Base-by-base conservation (phyloP, 2,329 filamentous ascomycete species). In the Alternaria brassicicola region DNA sequence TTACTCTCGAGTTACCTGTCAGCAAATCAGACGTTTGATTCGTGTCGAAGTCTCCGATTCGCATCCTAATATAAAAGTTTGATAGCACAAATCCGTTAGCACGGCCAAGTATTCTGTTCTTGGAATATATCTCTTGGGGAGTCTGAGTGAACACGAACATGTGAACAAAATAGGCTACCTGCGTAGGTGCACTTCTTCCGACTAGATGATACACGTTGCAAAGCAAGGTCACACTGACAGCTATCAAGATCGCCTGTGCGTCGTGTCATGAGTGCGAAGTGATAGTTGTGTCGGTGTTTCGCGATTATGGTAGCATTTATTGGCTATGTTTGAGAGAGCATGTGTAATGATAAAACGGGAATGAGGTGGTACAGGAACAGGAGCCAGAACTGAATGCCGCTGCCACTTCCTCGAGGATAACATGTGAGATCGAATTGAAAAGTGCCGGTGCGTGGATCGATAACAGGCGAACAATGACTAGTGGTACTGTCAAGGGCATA, bases 101-200 rank as follows among this genome's bases (percentile, higher is more conserved):
- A 19, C 25, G 35, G 28, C 21, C 28, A 10, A 39, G 7, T 2
- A 36, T 25, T 17, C 21, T 13, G 19, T 38, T 51, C 15, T 12
- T n/a, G 21, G 9, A 21, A n/a, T 35, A 42, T 48, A 15, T 25
- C 25, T 21, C 15, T 33, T 7, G 41, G 19, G 19, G 17, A 10
- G 25, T 15, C 9, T 17, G 13, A 13, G 3, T 4, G 39, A 28
- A 4, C 38, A 43, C 38, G 17, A 45, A 48, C 43, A 51, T 51
- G 30, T 51, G 54, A 53, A 53, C 59, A 45, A 59, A 55, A 59
- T 50, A 49, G 61, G 59, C 30, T 54, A 30, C 35, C n/a, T 51
- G 52, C 49, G 45, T 59, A 13, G 19, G 25, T 3, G 19, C 33
- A 19, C 19, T 52, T 21, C 23, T 42, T 39, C 31, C 41, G 9